These are phyloP conservation scores for Aspergillus nanangensis DNA, from an alignment of 495 filamentous ascomycete genomes.

Conservation along the genomic window DNA sequence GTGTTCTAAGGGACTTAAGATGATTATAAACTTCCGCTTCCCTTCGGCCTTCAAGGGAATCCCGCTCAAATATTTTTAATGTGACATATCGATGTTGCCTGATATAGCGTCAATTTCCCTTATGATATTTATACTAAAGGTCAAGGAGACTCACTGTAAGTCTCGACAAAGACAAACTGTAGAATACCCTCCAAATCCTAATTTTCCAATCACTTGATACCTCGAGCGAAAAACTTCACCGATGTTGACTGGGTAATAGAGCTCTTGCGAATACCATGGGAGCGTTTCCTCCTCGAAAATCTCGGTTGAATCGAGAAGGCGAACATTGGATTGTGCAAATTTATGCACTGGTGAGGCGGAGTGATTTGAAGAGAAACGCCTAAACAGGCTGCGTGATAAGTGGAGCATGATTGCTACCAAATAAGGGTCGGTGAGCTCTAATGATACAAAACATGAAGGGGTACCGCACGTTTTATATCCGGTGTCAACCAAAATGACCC, in stretches of 20 bases:
- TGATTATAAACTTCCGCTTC: neutral
- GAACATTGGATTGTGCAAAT: neutral
- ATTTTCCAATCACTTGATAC: conserved; percentile 2
- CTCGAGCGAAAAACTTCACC: neutral
- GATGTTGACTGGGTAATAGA: neutral
- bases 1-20: neutral
- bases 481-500: neutral
- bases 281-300: neutral
- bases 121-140: neutral
- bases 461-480: neutral
- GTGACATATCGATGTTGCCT: conserved; percentile 2
- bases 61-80: conserved; percentile 1
- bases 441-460: neutral
- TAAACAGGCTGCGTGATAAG: neutral
- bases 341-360: neutral
- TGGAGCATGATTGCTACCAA: neutral
- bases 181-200: conserved; percentile 1
- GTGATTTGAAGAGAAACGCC: neutral
- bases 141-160: neutral
- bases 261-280: neutral
- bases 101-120: neutral
- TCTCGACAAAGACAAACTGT: conserved; percentile 2
- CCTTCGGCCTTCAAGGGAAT: neutral
- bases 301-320: conserved; percentile 1
- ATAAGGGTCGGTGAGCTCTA: neutral